These are phyloP conservation scores for Phialocephala sp. DNA, from an alignment of 2,329 filamentous ascomycete species.

Conservation along the genomic window DNA sequence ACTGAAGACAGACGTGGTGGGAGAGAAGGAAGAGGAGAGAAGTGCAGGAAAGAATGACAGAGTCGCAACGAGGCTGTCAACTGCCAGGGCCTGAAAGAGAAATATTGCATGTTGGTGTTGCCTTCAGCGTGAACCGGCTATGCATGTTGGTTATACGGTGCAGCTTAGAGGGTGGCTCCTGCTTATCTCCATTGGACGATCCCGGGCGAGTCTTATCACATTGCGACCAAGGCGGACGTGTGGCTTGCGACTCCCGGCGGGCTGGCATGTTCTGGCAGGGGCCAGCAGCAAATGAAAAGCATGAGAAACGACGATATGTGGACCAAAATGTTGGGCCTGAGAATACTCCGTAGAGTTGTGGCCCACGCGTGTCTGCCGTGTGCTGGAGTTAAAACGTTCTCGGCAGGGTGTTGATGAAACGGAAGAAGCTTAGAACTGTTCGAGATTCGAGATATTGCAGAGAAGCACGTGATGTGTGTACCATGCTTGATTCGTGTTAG, in stretches of 20 bases:
- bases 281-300: neutral
- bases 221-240: neutral
- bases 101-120: neutral
- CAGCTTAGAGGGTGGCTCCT: neutral
- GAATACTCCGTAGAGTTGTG: neutral
- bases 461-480: neutral
- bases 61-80: neutral
- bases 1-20: neutral
- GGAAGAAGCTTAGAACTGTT: neutral
- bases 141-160: neutral
- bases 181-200: conserved; percentile 1
- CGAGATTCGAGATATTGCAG: neutral
- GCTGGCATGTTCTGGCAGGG: neutral
- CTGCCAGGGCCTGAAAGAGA: neutral
- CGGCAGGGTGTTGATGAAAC: neutral
- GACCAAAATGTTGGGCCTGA: neutral
- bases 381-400: neutral
- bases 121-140: neutral
- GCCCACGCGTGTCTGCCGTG: neutral
- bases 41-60: neutral
- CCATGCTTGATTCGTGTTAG: neutral
- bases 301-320: neutral
- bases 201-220: neutral
- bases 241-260: neutral
- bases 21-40: neutral